Evolutionary conservation across 2,329 filamentous ascomycete genomes (phyloP).

Genomic region (Stenocarpella maydis): DNA sequence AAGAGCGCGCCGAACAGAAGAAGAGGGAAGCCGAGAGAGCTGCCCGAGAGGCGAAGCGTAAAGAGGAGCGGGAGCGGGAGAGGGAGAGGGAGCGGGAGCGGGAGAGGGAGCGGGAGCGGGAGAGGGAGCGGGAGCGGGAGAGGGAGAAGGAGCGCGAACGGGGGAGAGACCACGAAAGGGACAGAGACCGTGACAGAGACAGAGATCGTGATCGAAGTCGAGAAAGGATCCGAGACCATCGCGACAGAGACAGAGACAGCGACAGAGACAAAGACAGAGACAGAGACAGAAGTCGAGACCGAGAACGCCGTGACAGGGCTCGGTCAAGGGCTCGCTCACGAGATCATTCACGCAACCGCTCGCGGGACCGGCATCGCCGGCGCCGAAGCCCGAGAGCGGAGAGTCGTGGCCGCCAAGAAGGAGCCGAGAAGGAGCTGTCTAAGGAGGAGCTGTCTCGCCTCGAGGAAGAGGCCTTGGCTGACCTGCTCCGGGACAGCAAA

Average conservation of each 20-base stretch:
- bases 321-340: slow-evolving; percentile 44
- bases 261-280: slow-evolving; percentile 41
- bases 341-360: slow-evolving; percentile 42
- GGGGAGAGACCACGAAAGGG: slow-evolving; percentile 44
- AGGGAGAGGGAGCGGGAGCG: slow-evolving; percentile 50
- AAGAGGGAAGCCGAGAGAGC: slow-evolving; percentile 46
- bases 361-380: slow-evolving; percentile 44
- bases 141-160: slow-evolving; percentile 53
- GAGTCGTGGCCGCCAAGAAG: slow-evolving; percentile 49
- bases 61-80: slow-evolving; percentile 50
- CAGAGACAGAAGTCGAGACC: slow-evolving; percentile 37
- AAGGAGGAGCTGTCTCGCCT: slow-evolving; percentile 66
- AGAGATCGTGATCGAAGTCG: slow-evolving; percentile 40
- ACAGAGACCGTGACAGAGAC: slow-evolving; percentile 34
- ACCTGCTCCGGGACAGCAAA: slow-evolving; percentile 67
- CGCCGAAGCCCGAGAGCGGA: slow-evolving; percentile 48
- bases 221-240: slow-evolving; percentile 36
- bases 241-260: slow-evolving; percentile 43
- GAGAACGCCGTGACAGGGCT: slow-evolving; percentile 40
- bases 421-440: slow-evolving; percentile 62
- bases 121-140: slow-evolving; percentile 60
- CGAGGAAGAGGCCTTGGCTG: slow-evolving; percentile 65
- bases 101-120: slow-evolving; percentile 58
- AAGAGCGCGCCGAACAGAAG: slow-evolving; percentile 51
- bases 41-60: slow-evolving; percentile 44